Conservation (phyloP, 2,329 filamentous ascomycete species). For the Davidsoniella eucalypti region DNA sequence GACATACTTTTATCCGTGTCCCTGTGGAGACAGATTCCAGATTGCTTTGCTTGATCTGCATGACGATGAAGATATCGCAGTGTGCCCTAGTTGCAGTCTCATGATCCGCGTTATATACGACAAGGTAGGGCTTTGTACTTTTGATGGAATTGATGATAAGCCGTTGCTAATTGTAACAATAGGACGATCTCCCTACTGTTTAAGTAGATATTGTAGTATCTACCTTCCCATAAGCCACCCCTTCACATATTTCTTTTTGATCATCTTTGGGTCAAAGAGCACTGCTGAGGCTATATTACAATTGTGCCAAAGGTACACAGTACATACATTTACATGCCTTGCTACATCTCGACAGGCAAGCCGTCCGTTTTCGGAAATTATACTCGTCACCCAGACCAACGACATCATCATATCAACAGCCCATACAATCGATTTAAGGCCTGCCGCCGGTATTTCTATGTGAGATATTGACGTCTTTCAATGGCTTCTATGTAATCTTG, state of each 20-base stretch:
- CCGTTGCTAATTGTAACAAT: not conserved
- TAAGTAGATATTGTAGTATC: not conserved
- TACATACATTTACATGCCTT: too few relatives aligned
- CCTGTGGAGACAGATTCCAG: conserved; percentile 93
- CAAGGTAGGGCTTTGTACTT: conserved; percentile 34
- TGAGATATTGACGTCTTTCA: too few relatives aligned
- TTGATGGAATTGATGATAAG: not conserved
- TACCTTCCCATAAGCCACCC: not conserved
- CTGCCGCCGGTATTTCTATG: too few relatives aligned
- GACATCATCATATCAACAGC: too few relatives aligned
- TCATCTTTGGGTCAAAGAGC: too few relatives aligned
- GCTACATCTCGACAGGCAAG: too few relatives aligned
- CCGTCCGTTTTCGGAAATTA: too few relatives aligned
- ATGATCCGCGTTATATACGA: conserved; percentile 96
- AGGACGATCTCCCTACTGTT: not conserved
- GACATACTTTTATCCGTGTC: conserved; percentile 91
- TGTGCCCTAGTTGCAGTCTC: conserved; percentile 91
- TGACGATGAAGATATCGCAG: conserved; percentile 85
- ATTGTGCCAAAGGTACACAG: too few relatives aligned
- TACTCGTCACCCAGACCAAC: too few relatives aligned
- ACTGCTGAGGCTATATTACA: too few relatives aligned
- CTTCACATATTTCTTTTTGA: too few relatives aligned
- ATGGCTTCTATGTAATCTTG: not conserved
- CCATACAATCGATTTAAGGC: too few relatives aligned
- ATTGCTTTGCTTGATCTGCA: conserved; percentile 70